phyloP scores from a whole-genome alignment of 345 rosid genomes.

The Citrus medica region DNA sequence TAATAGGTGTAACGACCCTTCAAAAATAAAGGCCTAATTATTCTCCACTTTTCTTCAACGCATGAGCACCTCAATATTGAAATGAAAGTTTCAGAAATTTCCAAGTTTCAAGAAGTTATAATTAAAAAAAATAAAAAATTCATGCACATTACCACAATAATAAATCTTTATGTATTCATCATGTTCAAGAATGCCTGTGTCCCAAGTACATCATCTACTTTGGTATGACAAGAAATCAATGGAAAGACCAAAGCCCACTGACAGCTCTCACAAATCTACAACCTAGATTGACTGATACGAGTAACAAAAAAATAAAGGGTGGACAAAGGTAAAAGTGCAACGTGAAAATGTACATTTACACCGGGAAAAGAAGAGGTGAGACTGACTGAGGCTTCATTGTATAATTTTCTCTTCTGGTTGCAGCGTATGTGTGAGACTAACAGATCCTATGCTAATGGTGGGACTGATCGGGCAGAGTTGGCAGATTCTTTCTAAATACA shows the following conservation, averaged over 20 bases:
- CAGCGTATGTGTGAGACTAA: not conserved
- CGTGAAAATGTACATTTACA: conserved; percentile 1
- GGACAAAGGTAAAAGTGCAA: not conserved
- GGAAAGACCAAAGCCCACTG: not conserved
- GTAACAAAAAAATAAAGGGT: not conserved
- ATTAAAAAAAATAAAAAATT: too few relatives aligned
- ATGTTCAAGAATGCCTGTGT: not conserved
- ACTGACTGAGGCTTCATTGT: not conserved
- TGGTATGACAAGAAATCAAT: not conserved
- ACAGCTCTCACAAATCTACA: conserved; percentile 7
- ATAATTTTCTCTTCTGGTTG: not conserved
- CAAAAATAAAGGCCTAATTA: not conserved
- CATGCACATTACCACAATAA: not conserved
- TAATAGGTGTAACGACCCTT: not conserved
- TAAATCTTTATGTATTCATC: not conserved
- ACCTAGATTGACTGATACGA: not conserved
- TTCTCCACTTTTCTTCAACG: not conserved
- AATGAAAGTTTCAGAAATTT: not conserved
- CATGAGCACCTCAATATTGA: not conserved
- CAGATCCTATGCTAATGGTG: conserved; percentile 18
- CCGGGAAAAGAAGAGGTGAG: not conserved
- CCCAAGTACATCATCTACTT: not conserved
- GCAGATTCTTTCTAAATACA: conserved; percentile 55
- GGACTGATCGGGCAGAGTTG: conserved; percentile 51
- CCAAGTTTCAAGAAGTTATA: not conserved